Base-by-base conservation (phyloP, 2,329 filamentous ascomycete species). In the Neodidymelliopsis sp. region DNA sequence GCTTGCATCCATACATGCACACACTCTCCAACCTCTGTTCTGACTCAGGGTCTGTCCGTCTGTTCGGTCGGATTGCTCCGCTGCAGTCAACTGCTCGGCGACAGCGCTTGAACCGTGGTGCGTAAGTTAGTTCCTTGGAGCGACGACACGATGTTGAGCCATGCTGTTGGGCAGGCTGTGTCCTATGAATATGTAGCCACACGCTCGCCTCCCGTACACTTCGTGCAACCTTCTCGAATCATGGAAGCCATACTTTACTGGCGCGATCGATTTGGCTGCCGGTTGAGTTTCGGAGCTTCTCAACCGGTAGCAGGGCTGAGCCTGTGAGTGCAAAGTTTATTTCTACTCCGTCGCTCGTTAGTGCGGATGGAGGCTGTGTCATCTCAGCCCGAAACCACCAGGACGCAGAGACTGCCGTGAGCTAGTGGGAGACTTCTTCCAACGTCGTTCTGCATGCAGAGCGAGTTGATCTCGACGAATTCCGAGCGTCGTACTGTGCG, bases 321-420 rank as follows among this genome's bases (percentile, higher is more conserved):
- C 40, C 36, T 55, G 43, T 25, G 13, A 27, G 38, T 25, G 34
- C 16, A 45, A 46, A 52, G 29, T 45, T 36, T 52, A 52, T 52
- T 36, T 49, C 7, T 12, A 52, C 39, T 4, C 44, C 49, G 41
- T 35, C 15, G 23, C n/a, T 33, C 25, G 22, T 24, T 55, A 47
- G 51, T 41, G 41, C 31, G 24, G 37, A 31, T 30, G 13, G 31
- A 31, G 20, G 25, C 24, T 30, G 37, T 44, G 34, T 40, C 40
- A 25, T 44, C 23, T 39, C 40, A 40, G 47, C 40, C 40, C 40
- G 40, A 50, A 40, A 49, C 39, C 8, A 30, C 47, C 6, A 13
- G 24, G 22, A 42, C 6, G 12, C 22, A 44, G 27, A 12, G 2
- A 12, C 24, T 23, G 29, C 24, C 33, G 35, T 22, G 35, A 28